Conservation (phyloP, 768 basidiomycete species). For the Auricularia cornea region DNA sequence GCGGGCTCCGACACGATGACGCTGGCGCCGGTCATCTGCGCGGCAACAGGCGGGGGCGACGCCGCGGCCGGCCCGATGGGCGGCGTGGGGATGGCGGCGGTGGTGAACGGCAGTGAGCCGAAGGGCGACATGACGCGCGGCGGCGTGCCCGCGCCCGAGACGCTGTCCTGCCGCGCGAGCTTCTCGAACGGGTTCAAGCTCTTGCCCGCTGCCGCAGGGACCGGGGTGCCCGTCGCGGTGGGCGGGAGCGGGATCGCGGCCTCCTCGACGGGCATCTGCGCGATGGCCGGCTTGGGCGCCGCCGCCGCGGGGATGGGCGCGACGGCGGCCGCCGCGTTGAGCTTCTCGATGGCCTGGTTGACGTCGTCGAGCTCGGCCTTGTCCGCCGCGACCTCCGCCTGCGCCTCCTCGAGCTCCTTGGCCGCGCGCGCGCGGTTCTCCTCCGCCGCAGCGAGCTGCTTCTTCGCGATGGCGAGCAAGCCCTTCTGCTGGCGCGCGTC, state of each 20-base stretch:
- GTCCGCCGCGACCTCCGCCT: constrained; percentile 42
- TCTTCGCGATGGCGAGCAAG: constrained; percentile 85
- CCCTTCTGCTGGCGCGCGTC: constrained; percentile 97
- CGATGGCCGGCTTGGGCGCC: constrained; percentile 20
- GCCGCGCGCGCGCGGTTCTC: constrained; percentile 59
- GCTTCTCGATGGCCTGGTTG: constrained; percentile 41
- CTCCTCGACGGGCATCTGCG: constrained; percentile 23
- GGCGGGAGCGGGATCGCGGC: constrained; percentile 13
- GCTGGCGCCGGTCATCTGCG: constrained; percentile 1
- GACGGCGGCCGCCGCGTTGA: constrained; percentile 10
- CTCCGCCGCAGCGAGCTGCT: constrained; percentile 84
- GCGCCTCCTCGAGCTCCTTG: constrained; percentile 64
- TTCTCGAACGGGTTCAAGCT: constrained; percentile 92
- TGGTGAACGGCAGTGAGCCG: constrained; percentile 33
- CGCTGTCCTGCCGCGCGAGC: constrained; percentile 28
- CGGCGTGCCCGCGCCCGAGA: constrained; percentile 30
- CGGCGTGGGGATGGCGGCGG: constrained; percentile 29
- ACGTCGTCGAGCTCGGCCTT: constrained; percentile 47
- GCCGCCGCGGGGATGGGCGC: constrained; percentile 15
- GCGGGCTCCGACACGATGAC: constrained; percentile 3
- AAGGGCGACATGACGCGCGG: constrained; percentile 55
- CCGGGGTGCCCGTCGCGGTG: constrained; percentile 30
- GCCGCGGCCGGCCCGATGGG: constrained; percentile 3
- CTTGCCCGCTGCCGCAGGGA: constrained; percentile 56
- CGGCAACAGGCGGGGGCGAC: neutral